A percentile compares a stretch with the other conserved stretches of the same genome.
phyloP scores from a whole-genome alignment of 2,329 filamentous ascomycete genomes.

The Coniochaeta prunicola region DNA sequence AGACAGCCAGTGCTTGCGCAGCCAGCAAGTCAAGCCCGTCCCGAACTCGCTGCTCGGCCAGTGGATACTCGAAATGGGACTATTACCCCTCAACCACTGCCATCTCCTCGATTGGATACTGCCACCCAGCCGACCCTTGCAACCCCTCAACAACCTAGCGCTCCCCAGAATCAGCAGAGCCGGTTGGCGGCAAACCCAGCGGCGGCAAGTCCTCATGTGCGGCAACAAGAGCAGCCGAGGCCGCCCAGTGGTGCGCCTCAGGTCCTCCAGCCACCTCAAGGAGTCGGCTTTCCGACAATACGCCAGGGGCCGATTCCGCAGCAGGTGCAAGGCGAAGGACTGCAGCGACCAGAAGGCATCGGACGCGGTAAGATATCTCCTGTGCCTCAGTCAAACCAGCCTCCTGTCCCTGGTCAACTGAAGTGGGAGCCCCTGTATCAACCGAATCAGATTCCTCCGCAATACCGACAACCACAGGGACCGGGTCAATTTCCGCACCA shows the following conservation, averaged over 20 bases:
- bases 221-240: conserved; percentile 5
- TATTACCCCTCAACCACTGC: not conserved
- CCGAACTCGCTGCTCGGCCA: not conserved
- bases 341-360: conserved; percentile 24
- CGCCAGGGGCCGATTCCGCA: conserved; percentile 18
- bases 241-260: conserved; percentile 14
- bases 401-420: conserved; percentile 21
- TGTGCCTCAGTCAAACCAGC: conserved; percentile 11
- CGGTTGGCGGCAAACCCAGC: not conserved
- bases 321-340: conserved; percentile 18
- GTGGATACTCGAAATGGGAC: not conserved
- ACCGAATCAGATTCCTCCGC: conserved; percentile 13
- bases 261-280: conserved; percentile 32
- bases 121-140: not conserved
- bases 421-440: conserved; percentile 36
- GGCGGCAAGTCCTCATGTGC: not conserved
- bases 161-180: not conserved
- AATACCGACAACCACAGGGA: conserved; percentile 8
- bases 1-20: conserved; percentile 7
- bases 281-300: conserved; percentile 19
- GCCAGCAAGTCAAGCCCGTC: not conserved
- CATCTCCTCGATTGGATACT: not conserved
- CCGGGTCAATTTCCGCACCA: not conserved
- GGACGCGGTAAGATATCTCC: conserved; percentile 21
- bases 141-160: not conserved